A percentile compares a stretch with the other conserved stretches of the same genome.
phyloP scores from a whole-genome alignment of 2,329 filamentous ascomycete genomes.

The Claviceps paspali region DNA sequence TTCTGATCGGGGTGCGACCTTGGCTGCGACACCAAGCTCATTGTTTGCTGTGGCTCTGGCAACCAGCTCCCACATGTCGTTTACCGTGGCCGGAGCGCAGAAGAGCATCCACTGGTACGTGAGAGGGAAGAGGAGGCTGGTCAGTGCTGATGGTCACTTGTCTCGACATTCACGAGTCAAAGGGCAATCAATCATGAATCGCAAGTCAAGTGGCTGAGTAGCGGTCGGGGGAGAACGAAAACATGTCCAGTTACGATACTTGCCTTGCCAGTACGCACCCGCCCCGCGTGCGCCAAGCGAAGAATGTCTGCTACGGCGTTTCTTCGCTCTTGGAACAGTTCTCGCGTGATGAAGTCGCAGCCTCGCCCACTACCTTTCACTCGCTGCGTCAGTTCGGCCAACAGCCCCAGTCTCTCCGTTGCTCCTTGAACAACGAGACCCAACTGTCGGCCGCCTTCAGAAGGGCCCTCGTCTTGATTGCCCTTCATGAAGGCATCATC shows the following conservation, averaged over 20 bases:
- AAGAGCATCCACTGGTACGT: conserved; percentile 66
- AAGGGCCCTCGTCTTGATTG: conserved; percentile 34
- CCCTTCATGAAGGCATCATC: conserved; percentile 24
- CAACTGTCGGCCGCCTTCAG: conserved; percentile 29
- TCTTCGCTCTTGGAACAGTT: conserved; percentile 34
- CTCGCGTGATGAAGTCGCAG: conserved; percentile 22
- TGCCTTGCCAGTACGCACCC: conserved; percentile 53
- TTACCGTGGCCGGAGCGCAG: conserved; percentile 34
- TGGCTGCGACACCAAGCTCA: conserved; percentile 56
- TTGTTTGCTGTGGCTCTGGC: conserved; percentile 52
- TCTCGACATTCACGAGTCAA: too few species aligned
- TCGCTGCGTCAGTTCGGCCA: conserved; percentile 31
- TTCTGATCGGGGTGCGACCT: conserved; percentile 45
- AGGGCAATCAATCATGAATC: too few species aligned
- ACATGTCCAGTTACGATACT: background rate
- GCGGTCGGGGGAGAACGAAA: background rate
- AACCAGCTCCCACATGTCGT: conserved; percentile 50
- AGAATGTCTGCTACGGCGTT: conserved; percentile 40
- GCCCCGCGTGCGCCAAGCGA: conserved; percentile 40
- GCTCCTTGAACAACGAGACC: conserved; percentile 37
- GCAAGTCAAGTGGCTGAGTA: background rate
- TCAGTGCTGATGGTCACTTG: background rate
- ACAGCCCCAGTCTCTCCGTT: conserved; percentile 30
- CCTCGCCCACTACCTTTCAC: conserved; percentile 24
- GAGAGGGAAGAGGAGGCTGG: background rate